Conservation (phyloP, 805 yeast genomes). For the Zygosaccharomyces gambellarensis region DNA sequence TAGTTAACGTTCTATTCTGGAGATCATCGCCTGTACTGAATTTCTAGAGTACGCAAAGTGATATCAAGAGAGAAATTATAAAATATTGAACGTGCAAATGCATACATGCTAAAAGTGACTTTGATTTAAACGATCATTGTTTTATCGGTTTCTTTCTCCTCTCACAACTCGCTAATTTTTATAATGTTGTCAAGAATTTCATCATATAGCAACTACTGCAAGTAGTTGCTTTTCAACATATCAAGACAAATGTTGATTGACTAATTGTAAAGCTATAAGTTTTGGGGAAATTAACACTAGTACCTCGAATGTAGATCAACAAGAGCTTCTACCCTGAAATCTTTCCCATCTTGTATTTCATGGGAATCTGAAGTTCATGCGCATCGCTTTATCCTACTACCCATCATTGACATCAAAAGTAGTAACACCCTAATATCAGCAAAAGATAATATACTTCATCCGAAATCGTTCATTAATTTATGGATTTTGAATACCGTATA, state of each 20-base stretch:
- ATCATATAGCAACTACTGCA: neutral
- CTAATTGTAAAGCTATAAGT: no score
- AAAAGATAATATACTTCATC: neutral
- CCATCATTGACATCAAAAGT: neutral
- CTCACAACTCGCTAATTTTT: neutral
- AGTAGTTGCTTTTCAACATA: neutral
- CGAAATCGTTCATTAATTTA: neutral
- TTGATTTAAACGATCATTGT: neutral
- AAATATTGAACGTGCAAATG: neutral
- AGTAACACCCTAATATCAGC: neutral
- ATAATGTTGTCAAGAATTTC: neutral
- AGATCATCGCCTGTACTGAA: neutral
- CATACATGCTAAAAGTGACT: neutral
- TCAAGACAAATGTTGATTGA: neutral
- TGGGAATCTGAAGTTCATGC: neutral
- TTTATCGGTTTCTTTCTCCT: neutral
- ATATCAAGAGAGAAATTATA: neutral
- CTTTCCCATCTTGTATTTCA: no score
- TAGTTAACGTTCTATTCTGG: neutral
- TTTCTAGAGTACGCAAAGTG: neutral
- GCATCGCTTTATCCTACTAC: neutral
- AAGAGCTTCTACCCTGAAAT: no score
- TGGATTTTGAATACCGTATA: slow-evolving; percentile 13
- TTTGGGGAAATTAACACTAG: no score
- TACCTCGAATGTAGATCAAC: no score